phyloP scores from a whole-genome alignment of 176 grass and related monocot genomes.

The Cymbopogon citratus region DNA sequence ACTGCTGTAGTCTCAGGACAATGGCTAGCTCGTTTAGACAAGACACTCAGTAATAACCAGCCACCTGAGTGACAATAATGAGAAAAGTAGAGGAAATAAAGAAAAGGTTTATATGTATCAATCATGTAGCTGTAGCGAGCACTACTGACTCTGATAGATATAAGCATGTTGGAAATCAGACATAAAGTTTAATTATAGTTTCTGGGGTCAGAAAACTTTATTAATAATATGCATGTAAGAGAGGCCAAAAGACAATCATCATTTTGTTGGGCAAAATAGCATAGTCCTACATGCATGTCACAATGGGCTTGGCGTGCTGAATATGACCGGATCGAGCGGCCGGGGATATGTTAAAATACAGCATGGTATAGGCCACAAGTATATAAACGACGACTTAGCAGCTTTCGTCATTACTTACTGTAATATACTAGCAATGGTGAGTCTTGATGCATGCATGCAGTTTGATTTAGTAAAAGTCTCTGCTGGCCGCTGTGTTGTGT shows the following conservation, averaged over 20 bases:
- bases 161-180: not conserved
- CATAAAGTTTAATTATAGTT: not conserved
- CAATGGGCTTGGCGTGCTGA: not conserved
- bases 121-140: conserved; percentile 4
- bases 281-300: not conserved
- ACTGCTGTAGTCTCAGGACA: not conserved
- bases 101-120: not conserved
- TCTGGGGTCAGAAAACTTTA: not conserved
- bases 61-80: too few species aligned
- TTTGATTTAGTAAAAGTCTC: not conserved
- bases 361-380: not conserved
- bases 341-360: conserved; percentile 13
- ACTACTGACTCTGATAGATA: not conserved
- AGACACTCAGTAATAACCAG: not conserved
- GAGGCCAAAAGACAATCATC: not conserved
- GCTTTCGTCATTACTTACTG: not conserved
- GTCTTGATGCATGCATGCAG: not conserved
- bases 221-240: not conserved
- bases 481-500: not conserved
- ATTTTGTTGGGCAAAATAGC: conserved; percentile 21
- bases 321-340: not conserved
- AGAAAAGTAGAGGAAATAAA: not conserved
- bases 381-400: not conserved
- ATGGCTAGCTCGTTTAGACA: not conserved
- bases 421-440: too few species aligned